A percentile compares a stretch with the other conserved stretches of the same genome.
These are phyloP conservation scores for Raffaelea albimanens DNA, from an alignment of 2,329 filamentous ascomycete genomes.

Conservation along the genomic window DNA sequence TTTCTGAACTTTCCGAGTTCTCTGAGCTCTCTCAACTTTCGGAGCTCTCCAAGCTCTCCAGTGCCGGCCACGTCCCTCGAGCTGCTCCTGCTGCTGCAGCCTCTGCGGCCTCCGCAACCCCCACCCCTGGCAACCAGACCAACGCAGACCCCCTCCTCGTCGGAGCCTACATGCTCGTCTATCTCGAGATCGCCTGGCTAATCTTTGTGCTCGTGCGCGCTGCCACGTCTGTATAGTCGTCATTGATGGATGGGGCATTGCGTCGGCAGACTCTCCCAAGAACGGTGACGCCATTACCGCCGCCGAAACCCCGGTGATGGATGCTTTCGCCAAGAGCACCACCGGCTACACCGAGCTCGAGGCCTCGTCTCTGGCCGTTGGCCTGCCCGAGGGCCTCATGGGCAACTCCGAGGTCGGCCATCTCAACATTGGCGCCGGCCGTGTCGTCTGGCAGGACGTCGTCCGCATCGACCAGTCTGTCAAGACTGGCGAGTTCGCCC, in stretches of 20 bases:
- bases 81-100: no score
- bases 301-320: constrained; percentile 91
- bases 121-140: no score
- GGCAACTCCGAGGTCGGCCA: constrained; percentile 98
- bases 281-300: constrained; percentile 92
- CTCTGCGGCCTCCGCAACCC: no score
- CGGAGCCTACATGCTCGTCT: constrained; percentile 42
- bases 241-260: constrained; percentile 97
- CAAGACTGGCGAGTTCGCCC: constrained; percentile 72
- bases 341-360: constrained; percentile 90
- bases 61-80: no score
- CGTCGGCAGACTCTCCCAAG: constrained; percentile 68
- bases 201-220: constrained; percentile 41
- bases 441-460: constrained; percentile 97
- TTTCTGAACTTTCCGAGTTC: no score
- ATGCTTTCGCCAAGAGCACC: constrained; percentile 71
- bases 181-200: constrained; percentile 51
- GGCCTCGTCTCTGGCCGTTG: constrained; percentile 90
- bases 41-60: no score
- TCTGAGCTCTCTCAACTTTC: no score
- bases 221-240: constrained; percentile 53
- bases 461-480: constrained; percentile 92
- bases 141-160: constrained; percentile 29
- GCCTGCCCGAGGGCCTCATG: constrained; percentile 94
- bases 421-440: constrained; percentile 93